phyloP scores from a whole-genome alignment of 495 filamentous ascomycete genomes.

The Umbilicaria muhlenbergii region DNA sequence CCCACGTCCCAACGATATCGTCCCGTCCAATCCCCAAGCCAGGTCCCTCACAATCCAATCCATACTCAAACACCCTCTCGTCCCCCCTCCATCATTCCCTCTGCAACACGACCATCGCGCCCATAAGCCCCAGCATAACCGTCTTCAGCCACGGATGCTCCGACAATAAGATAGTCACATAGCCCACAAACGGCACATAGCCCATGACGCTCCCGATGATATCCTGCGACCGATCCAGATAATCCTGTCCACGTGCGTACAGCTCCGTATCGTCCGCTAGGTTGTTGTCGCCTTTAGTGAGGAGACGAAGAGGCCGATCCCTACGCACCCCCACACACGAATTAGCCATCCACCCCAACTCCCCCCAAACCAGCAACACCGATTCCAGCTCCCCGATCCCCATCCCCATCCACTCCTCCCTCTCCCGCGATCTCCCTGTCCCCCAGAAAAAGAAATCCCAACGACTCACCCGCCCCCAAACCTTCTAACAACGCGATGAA shows the following conservation, averaged over 20 bases:
- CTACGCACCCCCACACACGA: slow-evolving; percentile 4
- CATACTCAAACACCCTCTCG: slow-evolving; percentile 7
- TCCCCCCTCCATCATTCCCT: slow-evolving; percentile 40
- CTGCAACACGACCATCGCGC: slow-evolving; percentile 83
- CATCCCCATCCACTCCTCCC: no score
- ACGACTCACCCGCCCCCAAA: slow-evolving; percentile 40
- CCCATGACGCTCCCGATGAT: slow-evolving; percentile 88
- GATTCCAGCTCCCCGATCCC: not conserved
- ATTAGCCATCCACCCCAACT: no score
- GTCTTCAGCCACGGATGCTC: slow-evolving; percentile 98
- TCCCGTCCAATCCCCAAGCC: slow-evolving; percentile 11
- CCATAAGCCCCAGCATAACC: slow-evolving; percentile 87
- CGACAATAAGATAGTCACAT: slow-evolving; percentile 90
- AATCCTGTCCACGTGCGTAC: slow-evolving; percentile 71
- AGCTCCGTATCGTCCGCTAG: slow-evolving; percentile 86
- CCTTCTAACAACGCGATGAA: slow-evolving; percentile 68
- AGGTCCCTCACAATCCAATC: not conserved
- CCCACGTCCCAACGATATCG: slow-evolving; percentile 1
- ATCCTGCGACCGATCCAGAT: slow-evolving; percentile 66
- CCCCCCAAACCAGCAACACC: no score
- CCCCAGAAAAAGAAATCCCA: no score
- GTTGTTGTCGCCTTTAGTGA: slow-evolving; percentile 99
- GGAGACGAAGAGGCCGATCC: slow-evolving; percentile 38
- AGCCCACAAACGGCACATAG: slow-evolving; percentile 93
- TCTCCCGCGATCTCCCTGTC: no score